Evolutionary conservation across 129 eudicot genomes (phyloP).

Genomic region (Rutidosis leptorrhynchoides): DNA sequence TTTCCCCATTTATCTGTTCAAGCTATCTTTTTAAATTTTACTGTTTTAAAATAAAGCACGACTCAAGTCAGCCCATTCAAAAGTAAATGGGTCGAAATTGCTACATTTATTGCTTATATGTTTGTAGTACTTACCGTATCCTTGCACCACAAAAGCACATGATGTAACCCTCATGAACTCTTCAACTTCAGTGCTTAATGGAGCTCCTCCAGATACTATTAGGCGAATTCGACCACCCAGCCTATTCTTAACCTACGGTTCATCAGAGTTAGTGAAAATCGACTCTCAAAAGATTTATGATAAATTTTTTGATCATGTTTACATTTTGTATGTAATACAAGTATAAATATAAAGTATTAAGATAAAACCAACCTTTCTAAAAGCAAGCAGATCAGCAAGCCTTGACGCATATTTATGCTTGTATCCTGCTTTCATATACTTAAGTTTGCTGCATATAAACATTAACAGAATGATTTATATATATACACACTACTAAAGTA

Average conservation of each 20-base stretch:
- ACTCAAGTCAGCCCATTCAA: neutral
- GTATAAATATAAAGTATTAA: neutral
- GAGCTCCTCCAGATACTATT: conserved; percentile 95
- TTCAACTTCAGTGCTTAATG: conserved; percentile 81
- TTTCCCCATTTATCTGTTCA: neutral
- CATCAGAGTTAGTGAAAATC: conserved; percentile 2
- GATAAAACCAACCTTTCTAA: conserved; percentile 59
- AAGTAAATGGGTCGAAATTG: neutral
- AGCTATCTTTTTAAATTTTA: neutral
- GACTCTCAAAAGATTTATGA: neutral
- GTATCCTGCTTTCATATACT: conserved; percentile 85
- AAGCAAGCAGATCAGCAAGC: conserved; percentile 86
- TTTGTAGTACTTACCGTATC: conserved; percentile 60
- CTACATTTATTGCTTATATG: neutral
- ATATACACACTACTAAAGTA: neutral
- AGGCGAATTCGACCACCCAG: conserved; percentile 89
- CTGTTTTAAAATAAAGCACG: neutral
- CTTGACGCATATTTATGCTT: conserved; percentile 86
- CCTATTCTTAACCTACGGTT: conserved; percentile 60
- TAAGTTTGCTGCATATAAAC: conserved; percentile 78
- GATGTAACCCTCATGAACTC: conserved; percentile 95
- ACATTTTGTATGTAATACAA: too few relatives aligned
- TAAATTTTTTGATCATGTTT: neutral
- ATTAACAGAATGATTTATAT: too few relatives aligned
- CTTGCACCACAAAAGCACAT: conserved; percentile 94